A percentile compares a stretch with the other conserved stretches of the same genome.
Conservation (phyloP, 345 rosid genomes). For the Acer saccharum region DNA sequence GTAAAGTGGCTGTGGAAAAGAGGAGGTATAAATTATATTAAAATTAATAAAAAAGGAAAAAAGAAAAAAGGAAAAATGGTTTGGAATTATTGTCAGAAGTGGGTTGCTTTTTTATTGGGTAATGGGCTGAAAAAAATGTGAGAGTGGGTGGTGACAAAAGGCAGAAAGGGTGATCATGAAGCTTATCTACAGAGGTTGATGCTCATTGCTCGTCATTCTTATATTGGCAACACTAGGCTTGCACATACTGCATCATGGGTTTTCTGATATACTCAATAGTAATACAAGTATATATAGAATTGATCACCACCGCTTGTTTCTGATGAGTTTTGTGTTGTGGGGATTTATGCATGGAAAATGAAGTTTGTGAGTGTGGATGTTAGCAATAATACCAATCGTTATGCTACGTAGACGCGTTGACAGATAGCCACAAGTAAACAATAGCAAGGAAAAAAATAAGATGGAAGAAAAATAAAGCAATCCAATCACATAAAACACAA, state of each 20-base stretch:
- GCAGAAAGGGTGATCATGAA: neutral
- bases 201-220: neutral
- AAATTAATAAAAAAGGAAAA: neutral
- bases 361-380: neutral
- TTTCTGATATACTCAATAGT: neutral
- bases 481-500: no score
- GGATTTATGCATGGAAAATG: neutral
- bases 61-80: neutral
- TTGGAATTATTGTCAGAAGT: slow-evolving; percentile 1
- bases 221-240: slow-evolving; percentile 4
- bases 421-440: no score
- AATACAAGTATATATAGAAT: no score
- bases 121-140: neutral
- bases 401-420: no score
- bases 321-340: neutral
- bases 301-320: slow-evolving; percentile 3
- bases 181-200: slow-evolving; percentile 15
- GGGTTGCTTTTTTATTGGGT: neutral
- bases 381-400: no score
- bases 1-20: neutral
- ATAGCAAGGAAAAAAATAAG: no score
- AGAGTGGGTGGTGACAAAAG: slow-evolving; percentile 6
- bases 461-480: no score
- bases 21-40: no score
- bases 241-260: neutral